Conservation (phyloP, 345 rosid species). For the Eucalyptus pauciflora region DNA sequence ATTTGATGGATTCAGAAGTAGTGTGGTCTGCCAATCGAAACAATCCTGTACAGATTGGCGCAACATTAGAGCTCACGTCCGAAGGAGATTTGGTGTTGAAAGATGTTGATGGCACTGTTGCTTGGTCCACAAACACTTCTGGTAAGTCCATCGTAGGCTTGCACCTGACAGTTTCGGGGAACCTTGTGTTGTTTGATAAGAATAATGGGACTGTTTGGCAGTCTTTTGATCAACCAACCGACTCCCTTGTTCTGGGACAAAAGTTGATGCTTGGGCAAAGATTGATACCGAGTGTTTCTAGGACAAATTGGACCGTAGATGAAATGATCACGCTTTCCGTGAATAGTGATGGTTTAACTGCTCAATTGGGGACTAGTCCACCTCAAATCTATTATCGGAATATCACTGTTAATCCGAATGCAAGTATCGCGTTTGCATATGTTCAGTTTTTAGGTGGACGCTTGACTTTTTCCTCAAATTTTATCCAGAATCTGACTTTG, state of each 20-base stretch:
- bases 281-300: constrained; percentile 1
- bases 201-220: constrained; percentile 3
- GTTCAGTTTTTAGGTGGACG: background rate
- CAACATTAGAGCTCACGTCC: background rate
- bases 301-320: background rate
- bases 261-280: background rate
- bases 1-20: background rate
- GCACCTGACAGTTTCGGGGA: background rate
- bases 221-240: constrained; percentile 4
- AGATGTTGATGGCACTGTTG: background rate
- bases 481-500: no score
- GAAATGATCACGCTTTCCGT: background rate
- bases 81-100: background rate
- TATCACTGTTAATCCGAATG: background rate
- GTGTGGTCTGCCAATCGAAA: constrained; percentile 18
- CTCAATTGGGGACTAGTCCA: background rate
- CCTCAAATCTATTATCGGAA: background rate
- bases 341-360: background rate
- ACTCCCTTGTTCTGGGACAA: constrained; percentile 1
- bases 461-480: background rate
- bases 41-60: background rate
- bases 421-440: background rate
- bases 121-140: constrained; percentile 6
- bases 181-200: background rate
- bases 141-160: background rate